Conservation (phyloP, 768 basidiomycete species). For the Suillus ampliporus region DNA sequence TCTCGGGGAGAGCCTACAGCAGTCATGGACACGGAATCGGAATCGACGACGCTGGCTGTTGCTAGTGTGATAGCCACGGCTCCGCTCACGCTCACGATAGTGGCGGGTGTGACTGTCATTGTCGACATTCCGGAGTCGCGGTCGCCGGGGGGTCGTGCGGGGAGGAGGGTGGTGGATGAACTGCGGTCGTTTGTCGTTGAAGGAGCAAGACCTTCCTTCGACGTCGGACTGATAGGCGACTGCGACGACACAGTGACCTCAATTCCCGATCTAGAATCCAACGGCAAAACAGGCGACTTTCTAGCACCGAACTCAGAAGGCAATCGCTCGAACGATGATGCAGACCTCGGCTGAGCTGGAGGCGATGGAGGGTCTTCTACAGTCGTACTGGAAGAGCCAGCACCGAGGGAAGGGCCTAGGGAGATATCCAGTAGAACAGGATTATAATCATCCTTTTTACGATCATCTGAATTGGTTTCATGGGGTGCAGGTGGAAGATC, state of each 20-base stretch:
- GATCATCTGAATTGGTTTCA: not conserved
- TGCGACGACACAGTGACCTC: not conserved
- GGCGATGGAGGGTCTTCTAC: too few relatives aligned
- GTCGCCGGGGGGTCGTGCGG: slow-evolving; percentile 24
- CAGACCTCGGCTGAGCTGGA: too few relatives aligned
- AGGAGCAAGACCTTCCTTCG: not conserved
- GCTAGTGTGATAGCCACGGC: slow-evolving; percentile 53
- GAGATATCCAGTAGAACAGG: slow-evolving; percentile 22
- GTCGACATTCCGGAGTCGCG: slow-evolving; percentile 43
- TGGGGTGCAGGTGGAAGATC: not conserved
- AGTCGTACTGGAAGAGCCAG: not conserved
- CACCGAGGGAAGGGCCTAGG: slow-evolving; percentile 15
- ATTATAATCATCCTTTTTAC: not conserved
- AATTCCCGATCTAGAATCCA: not conserved
- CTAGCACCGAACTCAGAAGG: too few relatives aligned
- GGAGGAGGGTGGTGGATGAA: slow-evolving; percentile 28
- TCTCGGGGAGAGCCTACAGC: too few relatives aligned
- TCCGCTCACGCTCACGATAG: slow-evolving; percentile 51
- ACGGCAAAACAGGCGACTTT: too few relatives aligned
- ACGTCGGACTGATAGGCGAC: not conserved
- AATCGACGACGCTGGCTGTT: slow-evolving; percentile 56
- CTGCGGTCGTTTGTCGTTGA: not conserved
- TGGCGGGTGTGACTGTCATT: slow-evolving; percentile 48
- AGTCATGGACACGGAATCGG: slow-evolving; percentile 29
- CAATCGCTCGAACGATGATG: too few relatives aligned